Base-by-base conservation (phyloP, 768 basidiomycete genomes). In the Dacryopinax primogenitus region DNA sequence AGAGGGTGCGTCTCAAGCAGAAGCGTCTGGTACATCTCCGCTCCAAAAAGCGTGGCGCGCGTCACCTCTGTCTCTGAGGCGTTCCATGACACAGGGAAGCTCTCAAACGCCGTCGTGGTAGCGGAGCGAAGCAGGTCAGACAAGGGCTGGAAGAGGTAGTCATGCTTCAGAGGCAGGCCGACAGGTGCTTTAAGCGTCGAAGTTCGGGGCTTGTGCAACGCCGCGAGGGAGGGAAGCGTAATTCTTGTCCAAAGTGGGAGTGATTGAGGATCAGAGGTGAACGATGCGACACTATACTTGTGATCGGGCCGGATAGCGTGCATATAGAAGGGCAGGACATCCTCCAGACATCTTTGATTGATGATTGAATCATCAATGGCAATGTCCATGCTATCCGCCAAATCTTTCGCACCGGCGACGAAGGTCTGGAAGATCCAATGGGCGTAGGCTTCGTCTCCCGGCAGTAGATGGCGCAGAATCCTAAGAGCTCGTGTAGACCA, bases 81-180 rank as follows among this genome's bases (percentile, higher is more conserved):
- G 70, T 86, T 81, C 92, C 92, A 95, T 1, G 80, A 78, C 0
- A 76, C 67, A 0, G 92, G 89, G 1, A 89, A 79, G 23, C 78
- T 72, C 39, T 81, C 79, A 76, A 95, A 88, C 0, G 90, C 86
- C 0, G 81, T 75, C 0, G 86, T 82, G 0, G 86, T 83, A 0
- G 84, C 86, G 0, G 92, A 94, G 11, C 85, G 84, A 9, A 97
- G 77, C 7, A 97, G 82, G 68, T 92, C 86, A 69, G 90, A 82
- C 3, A 96, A 72, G 0, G 92, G 84, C 0, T 78, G 73, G 44
- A 87, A 78, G 3, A 82, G 72, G 88, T 92, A 95, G 71, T 90
- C 86, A 7, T 75, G 75, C 1, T 75, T 64, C 3, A 78, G 70
- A 7, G 77, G 76, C 26, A 78, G 21, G 82, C 75, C 30, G 82